Percentiles rank a stretch among this genome's conserved stretches.
Conservation (phyloP, 352 stramenopile genomes). For the Globisporangium alternatum region DNA sequence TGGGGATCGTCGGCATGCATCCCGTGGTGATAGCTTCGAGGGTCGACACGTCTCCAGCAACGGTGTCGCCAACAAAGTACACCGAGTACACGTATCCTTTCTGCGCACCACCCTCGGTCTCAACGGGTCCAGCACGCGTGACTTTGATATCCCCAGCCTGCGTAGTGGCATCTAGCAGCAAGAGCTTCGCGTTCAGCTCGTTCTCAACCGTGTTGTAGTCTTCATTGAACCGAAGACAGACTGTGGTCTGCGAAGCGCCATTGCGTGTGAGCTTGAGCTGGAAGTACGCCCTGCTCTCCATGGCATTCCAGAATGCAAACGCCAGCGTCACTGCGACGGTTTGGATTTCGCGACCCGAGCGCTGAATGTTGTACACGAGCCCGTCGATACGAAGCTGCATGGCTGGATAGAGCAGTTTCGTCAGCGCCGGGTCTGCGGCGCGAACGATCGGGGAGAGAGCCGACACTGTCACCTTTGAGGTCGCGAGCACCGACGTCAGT, state of each 20-base stretch:
- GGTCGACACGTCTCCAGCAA: conserved; percentile 81
- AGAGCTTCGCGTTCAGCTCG: conserved; percentile 24
- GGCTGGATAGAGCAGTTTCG: conserved; percentile 62
- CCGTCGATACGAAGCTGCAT: conserved; percentile 89
- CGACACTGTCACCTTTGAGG: conserved; percentile 45
- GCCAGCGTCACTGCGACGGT: conserved; percentile 47
- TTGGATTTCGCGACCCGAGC: conserved; percentile 91
- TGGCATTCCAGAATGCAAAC: conserved; percentile 22
- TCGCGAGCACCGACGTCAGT: conserved; percentile 40
- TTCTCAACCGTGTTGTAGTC: conserved; percentile 19
- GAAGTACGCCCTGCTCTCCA: conserved; percentile 24
- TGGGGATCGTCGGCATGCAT: conserved; percentile 31
- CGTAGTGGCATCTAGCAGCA: conserved; percentile 24
- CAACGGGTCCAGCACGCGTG: conserved; percentile 39
- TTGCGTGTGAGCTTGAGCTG: conserved; percentile 40
- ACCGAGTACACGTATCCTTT: conserved; percentile 89
- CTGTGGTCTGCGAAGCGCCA: conserved; percentile 27
- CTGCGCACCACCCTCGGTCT: conserved; percentile 26
- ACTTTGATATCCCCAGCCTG: conserved; percentile 47
- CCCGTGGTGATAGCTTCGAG: conserved; percentile 23
- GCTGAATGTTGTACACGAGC: conserved; percentile 80
- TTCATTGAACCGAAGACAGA: conserved; percentile 44
- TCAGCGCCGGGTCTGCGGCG: conserved; percentile 26
- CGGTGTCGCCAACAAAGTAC: conserved; percentile 87
- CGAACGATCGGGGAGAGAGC: conserved; percentile 47